Percentiles rank a stretch among this genome's conserved stretches.
These are phyloP conservation scores for Diaporthe citriasiana DNA, from an alignment of 2,329 filamentous ascomycete species.

Conservation along the genomic window DNA sequence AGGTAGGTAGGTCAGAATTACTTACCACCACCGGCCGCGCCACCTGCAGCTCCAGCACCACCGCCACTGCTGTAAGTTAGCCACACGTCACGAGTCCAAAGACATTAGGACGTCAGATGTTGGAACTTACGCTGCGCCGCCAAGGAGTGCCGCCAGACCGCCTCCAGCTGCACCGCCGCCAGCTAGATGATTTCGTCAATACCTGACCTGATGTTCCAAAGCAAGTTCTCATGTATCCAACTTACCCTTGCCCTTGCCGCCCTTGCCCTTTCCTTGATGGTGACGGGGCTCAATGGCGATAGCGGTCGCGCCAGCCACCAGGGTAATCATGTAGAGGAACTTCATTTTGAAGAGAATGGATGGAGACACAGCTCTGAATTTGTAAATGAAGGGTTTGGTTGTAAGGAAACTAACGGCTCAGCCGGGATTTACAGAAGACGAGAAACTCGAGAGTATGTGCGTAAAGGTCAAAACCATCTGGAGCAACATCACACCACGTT, in stretches of 20 bases:
- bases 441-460: not conserved
- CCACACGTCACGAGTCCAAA: too few species aligned
- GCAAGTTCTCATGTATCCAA: too few species aligned
- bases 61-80: not conserved
- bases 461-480: not conserved
- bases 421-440: slow-evolving; percentile 15
- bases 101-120: too few species aligned
- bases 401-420: slow-evolving; percentile 18
- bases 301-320: slow-evolving; percentile 9
- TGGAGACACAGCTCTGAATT: slow-evolving; percentile 14
- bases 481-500: not conserved
- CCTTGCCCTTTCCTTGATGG: slow-evolving; percentile 26
- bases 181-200: not conserved
- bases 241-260: slow-evolving; percentile 25
- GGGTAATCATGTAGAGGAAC: slow-evolving; percentile 29
- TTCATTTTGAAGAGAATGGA: slow-evolving; percentile 29
- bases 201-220: not conserved
- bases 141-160: not conserved
- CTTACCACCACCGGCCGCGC: slow-evolving; percentile 5
- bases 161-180: not conserved
- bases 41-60: slow-evolving; percentile 11
- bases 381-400: not conserved
- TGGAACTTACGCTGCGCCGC: slow-evolving; percentile 12
- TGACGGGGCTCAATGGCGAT: slow-evolving; percentile 22
- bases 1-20: not conserved